Base-by-base conservation (phyloP, 2,329 filamentous ascomycete species). In the Trichoderma pleuroti region DNA sequence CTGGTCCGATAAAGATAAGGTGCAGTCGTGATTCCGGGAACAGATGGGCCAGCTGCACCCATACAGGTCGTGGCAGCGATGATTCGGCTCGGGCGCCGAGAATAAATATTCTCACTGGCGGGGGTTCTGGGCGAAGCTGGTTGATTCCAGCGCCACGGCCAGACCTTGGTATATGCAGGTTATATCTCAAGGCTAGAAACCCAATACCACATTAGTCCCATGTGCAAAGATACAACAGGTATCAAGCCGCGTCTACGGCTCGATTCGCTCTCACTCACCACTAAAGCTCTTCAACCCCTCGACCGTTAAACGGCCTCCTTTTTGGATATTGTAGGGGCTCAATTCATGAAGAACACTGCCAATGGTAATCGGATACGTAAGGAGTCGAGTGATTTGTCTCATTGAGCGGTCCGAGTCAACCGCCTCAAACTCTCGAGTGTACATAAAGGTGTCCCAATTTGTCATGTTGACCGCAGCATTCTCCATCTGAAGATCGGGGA, bases 381-480 rank as follows among this genome's bases (percentile, higher is more conserved):
- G 84, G 75, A 99, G 86, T 74, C 94, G 89, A 2, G 96, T 99
- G 30, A 94, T 94, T 81, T 99, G 97, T 72, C 96, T 88, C 90
- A 99, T 92, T 77, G 90, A 91, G 71, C 95, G 88, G 79, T 97
- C 94, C 72, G 94, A 90, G 79, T 99, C 94, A 78, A 99, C 90
- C 6, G 97, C 97, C 74, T 91, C 88, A 77, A 96, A 98, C 76
- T 97, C 92, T 77, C 96, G 87, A 4, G 94, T 97, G 79, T 97
- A 99, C 78, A 99, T 85, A 76, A 97, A 93, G 0, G 96, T 98
- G 81, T 99, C 96, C 96, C 96, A 99, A 80, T 97, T 99, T 56
- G 92, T 97, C 92, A 99, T 94, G 82, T 99, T 99, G 74, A 98
- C 89, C 74, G 96, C 86, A 39, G 94, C 93, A 80, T 98, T 95